Base-by-base conservation (phyloP, 306 rosid species). In the Sindora glabra region DNA sequence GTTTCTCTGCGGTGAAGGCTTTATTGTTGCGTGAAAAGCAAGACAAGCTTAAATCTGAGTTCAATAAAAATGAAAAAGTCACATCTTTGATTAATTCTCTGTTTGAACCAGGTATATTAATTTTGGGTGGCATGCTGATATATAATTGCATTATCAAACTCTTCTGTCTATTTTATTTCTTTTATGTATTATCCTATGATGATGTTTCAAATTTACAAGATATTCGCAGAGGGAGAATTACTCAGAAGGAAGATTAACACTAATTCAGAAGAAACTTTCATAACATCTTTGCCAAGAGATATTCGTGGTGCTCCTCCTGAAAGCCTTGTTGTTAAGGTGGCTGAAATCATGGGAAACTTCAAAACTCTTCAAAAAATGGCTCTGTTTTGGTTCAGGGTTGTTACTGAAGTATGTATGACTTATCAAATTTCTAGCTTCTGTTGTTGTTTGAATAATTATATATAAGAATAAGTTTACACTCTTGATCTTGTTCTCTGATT, bases 231-330 rank as follows among this genome's bases (percentile, higher is more conserved):
- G 77, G 87, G 84, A 58, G 74, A 69, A 51, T 94, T 94, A 80
- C 94, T 89, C 64, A 79, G 64, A 52, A 78, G 96, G 74, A 84
- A 74, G 79, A 78, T 84, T 24, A 55, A 56, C 77, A 60, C 84
- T 69, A 72, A 48, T 48, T 56, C 77, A 8, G 89, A 84, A 36
- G 86, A 69, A 68, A 68, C 64, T 49, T 39, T 75, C 19, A 29
- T 36, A 32, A 65, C 95, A 54, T 80, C 77, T 70, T 76, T 86
- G 86, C 81, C 84, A 12, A 82, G 83, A 84, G 99, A 89, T 60
- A 82, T 89, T 75, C 99, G 84, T 52, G 94, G 99, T 75, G 86
- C 99, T 60, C 99, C 99, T 77, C 82, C 86, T 2, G 94, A 89
- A 68, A 84, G 95, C 80, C 80, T 94, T 40, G 78, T 89, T 69